A percentile compares a stretch with the other conserved stretches of the same genome.
phyloP scores from a whole-genome alignment of 2,329 filamentous ascomycete species.

The Corniculantispora saksenae region DNA sequence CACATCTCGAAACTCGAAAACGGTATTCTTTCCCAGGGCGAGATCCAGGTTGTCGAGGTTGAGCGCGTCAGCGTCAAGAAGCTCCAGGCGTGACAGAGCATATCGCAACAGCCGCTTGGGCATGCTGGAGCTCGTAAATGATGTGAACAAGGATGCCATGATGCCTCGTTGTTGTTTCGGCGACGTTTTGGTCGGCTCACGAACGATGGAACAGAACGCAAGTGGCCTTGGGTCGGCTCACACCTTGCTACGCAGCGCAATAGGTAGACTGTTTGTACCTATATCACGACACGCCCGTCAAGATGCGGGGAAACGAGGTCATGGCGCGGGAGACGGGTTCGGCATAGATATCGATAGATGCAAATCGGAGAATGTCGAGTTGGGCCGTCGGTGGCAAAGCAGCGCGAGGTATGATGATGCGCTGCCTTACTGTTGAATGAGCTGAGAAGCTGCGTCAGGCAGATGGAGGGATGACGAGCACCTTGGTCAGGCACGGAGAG shows the following conservation, averaged over 20 bases:
- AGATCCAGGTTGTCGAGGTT: constrained; percentile 86
- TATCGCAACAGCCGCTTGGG: constrained; percentile 89
- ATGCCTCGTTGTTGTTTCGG: constrained; percentile 22
- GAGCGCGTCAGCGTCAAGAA: constrained; percentile 84
- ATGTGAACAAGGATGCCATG: constrained; percentile 74
- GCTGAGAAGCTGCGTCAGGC: constrained; percentile 1
- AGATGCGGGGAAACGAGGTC: constrained; percentile 18
- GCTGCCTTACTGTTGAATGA: background rate
- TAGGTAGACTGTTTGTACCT: background rate
- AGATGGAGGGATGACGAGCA: constrained; percentile 3
- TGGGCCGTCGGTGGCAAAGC: background rate
- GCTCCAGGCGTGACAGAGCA: constrained; percentile 77
- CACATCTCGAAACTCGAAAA: constrained; percentile 84
- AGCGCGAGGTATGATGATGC: background rate
- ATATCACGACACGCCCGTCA: constrained; percentile 15
- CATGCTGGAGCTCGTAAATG: constrained; percentile 68
- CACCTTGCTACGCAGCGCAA: background rate
- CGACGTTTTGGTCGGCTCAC: background rate
- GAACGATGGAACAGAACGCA: background rate
- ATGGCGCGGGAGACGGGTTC: background rate
- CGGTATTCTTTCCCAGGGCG: constrained; percentile 76
- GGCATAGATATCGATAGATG: background rate
- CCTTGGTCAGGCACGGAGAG: background rate
- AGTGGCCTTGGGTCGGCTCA: background rate
- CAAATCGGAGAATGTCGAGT: background rate